These are phyloP conservation scores for Aschersonia sp. DNA, from an alignment of 2,329 filamentous ascomycete species.

Conservation along the genomic window DNA sequence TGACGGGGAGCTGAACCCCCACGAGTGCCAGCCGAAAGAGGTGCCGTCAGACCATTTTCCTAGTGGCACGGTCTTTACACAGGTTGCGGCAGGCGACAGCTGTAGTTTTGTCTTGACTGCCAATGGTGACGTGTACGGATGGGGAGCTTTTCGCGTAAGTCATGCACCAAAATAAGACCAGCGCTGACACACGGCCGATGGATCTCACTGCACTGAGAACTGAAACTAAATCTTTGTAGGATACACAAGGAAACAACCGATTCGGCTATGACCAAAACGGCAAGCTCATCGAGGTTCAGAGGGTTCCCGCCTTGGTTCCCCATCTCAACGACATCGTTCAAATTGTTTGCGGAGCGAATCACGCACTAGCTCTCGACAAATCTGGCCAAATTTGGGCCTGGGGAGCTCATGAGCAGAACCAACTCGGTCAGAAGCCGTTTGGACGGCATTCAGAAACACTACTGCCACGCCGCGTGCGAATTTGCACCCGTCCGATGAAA, in stretches of 20 bases:
- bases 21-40: conserved; percentile 51
- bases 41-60: conserved; percentile 46
- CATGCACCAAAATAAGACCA: conserved; percentile 38
- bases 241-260: neutral
- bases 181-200: no score
- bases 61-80: conserved; percentile 43
- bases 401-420: conserved; percentile 35
- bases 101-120: conserved; percentile 63
- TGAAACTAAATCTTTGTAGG: neutral
- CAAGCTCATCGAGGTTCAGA: conserved; percentile 26
- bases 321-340: conserved; percentile 43
- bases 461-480: conserved; percentile 26
- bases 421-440: conserved; percentile 32
- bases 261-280: conserved; percentile 19
- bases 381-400: conserved; percentile 6
- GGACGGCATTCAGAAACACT: conserved; percentile 31
- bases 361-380: conserved; percentile 46
- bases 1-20: conserved; percentile 55
- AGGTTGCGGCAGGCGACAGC: conserved; percentile 61
- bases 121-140: conserved; percentile 65
- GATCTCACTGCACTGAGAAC: no score
- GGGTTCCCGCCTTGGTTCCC: conserved; percentile 29
- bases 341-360: conserved; percentile 49
- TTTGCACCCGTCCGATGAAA: conserved; percentile 48
- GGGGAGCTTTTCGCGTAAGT: conserved; percentile 63